Percentiles rank a stretch among this genome's conserved stretches.
Evolutionary conservation across 2,329 filamentous ascomycete species (phyloP).

Genomic region (Neopestalotiopsis rosae): DNA sequence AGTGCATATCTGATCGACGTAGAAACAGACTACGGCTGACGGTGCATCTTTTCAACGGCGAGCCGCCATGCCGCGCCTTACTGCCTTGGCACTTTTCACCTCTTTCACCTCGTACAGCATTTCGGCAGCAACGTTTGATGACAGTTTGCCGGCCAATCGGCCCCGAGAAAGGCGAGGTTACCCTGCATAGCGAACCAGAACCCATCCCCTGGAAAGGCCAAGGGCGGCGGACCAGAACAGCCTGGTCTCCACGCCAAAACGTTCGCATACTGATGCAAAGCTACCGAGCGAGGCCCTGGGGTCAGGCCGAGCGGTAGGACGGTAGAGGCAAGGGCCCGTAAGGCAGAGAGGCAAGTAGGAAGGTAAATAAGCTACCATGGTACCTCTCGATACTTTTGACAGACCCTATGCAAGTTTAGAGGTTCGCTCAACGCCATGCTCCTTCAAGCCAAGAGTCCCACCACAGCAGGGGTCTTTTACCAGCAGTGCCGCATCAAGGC

Average conservation of each 20-base stretch:
- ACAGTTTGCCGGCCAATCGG: not conserved
- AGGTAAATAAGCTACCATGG: not conserved
- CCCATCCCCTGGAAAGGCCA: not conserved
- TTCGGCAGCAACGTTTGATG: not conserved
- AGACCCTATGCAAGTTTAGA: conserved; percentile 8
- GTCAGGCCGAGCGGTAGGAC: not conserved
- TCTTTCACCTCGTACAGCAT: not conserved
- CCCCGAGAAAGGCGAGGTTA: not conserved
- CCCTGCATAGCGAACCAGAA: not conserved
- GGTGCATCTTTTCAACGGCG: not conserved
- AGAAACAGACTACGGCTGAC: not conserved
- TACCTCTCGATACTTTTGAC: conserved; percentile 12
- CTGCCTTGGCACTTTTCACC: not conserved
- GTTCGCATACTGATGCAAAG: not conserved
- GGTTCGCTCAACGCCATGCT: conserved; percentile 4
- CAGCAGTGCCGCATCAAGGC: not conserved
- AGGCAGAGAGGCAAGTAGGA: not conserved
- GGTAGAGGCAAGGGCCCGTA: not conserved
- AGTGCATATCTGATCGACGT: not conserved
- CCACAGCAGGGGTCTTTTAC: not conserved
- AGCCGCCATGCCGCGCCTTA: conserved; percentile 11
- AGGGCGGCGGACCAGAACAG: not conserved
- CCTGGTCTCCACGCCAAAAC: not conserved
- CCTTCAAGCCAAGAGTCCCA: not conserved
- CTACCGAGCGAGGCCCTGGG: not conserved